Percentiles rank a stretch among this genome's conserved stretches.
phyloP scores from a whole-genome alignment of 106 monocot species.

The Dendrobium catenatum region DNA sequence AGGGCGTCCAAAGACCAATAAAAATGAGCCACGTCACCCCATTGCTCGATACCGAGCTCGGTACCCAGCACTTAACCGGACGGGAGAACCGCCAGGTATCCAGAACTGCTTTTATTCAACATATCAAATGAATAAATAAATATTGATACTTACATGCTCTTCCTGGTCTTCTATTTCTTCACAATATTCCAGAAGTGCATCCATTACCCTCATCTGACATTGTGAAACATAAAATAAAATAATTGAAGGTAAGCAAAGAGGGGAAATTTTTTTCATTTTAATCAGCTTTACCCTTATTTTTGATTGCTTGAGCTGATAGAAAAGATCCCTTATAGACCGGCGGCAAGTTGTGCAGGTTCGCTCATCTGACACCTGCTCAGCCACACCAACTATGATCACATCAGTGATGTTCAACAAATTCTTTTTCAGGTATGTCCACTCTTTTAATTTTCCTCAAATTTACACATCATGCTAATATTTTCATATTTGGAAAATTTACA shows the following conservation, averaged over 20 bases:
- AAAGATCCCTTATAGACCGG: conserved; percentile 1
- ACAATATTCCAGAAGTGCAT: conserved; percentile 6
- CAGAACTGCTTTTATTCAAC: too few relatives aligned
- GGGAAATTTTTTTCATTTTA: neutral
- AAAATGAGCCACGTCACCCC: too few relatives aligned
- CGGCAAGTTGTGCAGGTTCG: conserved; percentile 2
- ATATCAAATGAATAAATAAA: too few relatives aligned
- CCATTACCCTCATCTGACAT: conserved; percentile 3
- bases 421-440: too few relatives aligned
- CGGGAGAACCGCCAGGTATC: too few relatives aligned
- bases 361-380: conserved; percentile 2
- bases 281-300: conserved; percentile 1
- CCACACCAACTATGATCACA: neutral
- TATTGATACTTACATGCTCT: neutral
- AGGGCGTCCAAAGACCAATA: too few relatives aligned
- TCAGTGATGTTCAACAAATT: too few relatives aligned
- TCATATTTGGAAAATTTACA: too few relatives aligned
- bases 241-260: neutral
- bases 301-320: conserved; percentile 10
- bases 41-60: too few relatives aligned
- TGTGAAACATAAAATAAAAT: neutral
- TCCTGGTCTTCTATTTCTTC: conserved; percentile 1
- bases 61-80: too few relatives aligned
- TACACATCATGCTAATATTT: too few relatives aligned
- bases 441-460: too few relatives aligned